Conservation (phyloP, 768 basidiomycete genomes). For the Floccularia luteovirens region DNA sequence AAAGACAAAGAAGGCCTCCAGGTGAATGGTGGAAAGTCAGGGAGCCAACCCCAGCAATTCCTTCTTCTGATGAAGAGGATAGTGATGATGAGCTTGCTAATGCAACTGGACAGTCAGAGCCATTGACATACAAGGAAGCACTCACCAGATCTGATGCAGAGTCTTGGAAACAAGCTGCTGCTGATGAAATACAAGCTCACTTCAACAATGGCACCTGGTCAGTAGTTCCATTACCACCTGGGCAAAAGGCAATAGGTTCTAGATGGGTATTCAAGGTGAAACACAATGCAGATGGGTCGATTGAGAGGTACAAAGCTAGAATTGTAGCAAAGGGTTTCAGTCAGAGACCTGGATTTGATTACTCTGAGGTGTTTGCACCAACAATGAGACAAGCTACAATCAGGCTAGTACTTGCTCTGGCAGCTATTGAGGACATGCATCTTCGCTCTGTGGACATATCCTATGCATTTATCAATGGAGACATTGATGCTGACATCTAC, state of each 20-base stretch:
- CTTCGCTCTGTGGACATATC: slow-evolving; percentile 19
- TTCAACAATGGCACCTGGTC: slow-evolving; percentile 23
- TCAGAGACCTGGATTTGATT: slow-evolving; percentile 23
- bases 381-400: background rate
- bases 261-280: slow-evolving; percentile 36
- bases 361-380: background rate
- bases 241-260: slow-evolving; percentile 22
- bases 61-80: slow-evolving; percentile 5
- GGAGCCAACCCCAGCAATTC: slow-evolving; percentile 2
- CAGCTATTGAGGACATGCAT: slow-evolving; percentile 17
- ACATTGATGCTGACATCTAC: slow-evolving; percentile 16
- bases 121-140: slow-evolving; percentile 12
- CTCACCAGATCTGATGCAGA: slow-evolving; percentile 10
- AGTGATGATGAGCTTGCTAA: background rate
- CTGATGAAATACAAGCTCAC: slow-evolving; percentile 17
- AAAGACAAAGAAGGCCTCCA: background rate
- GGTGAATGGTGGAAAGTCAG: slow-evolving; percentile 5
- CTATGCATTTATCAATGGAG: slow-evolving; percentile 17
- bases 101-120: slow-evolving; percentile 8
- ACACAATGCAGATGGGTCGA: slow-evolving; percentile 25
- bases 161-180: slow-evolving; percentile 18
- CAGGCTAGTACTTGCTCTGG: slow-evolving; percentile 11
- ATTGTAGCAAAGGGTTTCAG: slow-evolving; percentile 32
- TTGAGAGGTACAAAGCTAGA: slow-evolving; percentile 30
- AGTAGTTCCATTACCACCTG: slow-evolving; percentile 22